Evolutionary conservation across 2,329 filamentous ascomycete genomes (phyloP), one percentile per base, ranked within the genome.

Genomic region (Phyllosticta paracitricarpa): DNA sequence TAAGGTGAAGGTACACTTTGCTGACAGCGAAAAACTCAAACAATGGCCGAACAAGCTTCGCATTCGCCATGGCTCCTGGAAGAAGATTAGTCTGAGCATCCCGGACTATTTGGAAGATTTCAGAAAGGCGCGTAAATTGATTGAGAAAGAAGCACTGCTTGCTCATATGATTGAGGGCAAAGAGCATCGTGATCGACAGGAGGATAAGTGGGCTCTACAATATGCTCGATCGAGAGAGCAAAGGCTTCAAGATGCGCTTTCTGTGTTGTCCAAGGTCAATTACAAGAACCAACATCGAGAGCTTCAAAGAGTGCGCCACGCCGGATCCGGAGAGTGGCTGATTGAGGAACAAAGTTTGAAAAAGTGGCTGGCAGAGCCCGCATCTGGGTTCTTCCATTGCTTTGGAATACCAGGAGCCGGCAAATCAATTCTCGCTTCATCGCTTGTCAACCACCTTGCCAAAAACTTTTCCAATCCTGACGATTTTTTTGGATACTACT

Each of bases 321-420:
- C 62, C 22, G 64, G 66, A 0, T 66, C 67, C 10, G 64, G 62
- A 22, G 54, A 10, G 5, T 68, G 67, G 66, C 4, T 68, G 8
- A 61, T 62, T 22, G 35, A 54, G 5, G 19, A 62, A 9, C 22
- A 35, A 4, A 10, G 35, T 4, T 67, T 61, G 40, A 12, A 30
- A 12, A n/a, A 54, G 3, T 68, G 65, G 66, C 14, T 57, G 1
- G 5, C 17, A 22, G 55, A 62, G 1, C 24, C 55, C 17, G 19
- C 3, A 0, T 65, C 66, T 1, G 55, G 60, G n/a, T 67, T 63
- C 40, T 48, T 68, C 1, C 65, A 61, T 19, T 67, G 63, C 40
- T 69, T 66, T 54, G 66, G 66, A 2, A 70, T 69, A 24, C 67
- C 65, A 0, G 67, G 66, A 0, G 67, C 67, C 9, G 66, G 66